Evolutionary conservation across 495 filamentous ascomycete species (phyloP).

Genomic region (Talaromyces wortmannii): DNA sequence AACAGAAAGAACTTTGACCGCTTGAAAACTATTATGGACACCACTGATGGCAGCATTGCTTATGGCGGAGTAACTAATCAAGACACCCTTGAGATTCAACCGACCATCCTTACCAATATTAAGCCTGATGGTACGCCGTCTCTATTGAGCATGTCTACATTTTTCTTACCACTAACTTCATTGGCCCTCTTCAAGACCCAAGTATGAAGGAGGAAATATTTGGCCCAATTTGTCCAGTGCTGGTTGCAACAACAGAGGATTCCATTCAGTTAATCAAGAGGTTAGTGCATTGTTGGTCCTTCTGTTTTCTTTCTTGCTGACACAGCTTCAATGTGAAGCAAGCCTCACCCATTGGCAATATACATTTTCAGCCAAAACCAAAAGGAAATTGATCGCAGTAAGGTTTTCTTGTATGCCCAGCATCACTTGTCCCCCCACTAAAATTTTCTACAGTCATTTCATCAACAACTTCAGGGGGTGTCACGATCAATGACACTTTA

Average conservation of each 20-base stretch:
- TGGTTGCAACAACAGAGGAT: slow-evolving; percentile 62
- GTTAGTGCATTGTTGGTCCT: slow-evolving; percentile 24
- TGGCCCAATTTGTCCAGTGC: slow-evolving; percentile 72
- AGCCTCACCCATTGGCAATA: slow-evolving; percentile 57
- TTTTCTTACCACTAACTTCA: slow-evolving; percentile 41
- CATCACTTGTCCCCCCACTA: neutral
- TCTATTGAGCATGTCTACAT: no score
- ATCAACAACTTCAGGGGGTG: slow-evolving; percentile 62
- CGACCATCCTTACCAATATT: slow-evolving; percentile 68
- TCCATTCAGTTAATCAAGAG: slow-evolving; percentile 61
- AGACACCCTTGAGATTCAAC: slow-evolving; percentile 62
- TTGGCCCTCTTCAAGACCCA: neutral
- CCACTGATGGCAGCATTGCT: slow-evolving; percentile 65
- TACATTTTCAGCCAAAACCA: slow-evolving; percentile 67
- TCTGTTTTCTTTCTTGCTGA: no score
- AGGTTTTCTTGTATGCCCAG: slow-evolving; percentile 4
- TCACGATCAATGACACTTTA: slow-evolving; percentile 67
- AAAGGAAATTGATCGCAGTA: slow-evolving; percentile 54
- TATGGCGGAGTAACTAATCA: slow-evolving; percentile 67
- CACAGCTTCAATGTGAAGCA: neutral
- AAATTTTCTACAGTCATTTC: slow-evolving; percentile 35
- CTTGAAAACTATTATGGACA: slow-evolving; percentile 68
- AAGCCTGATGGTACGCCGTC: slow-evolving; percentile 43
- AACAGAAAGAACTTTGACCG: slow-evolving; percentile 71
- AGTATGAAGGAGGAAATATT: slow-evolving; percentile 61